Evolutionary conservation across 2,329 filamentous ascomycete genomes (phyloP), one percentile per base, ranked within the genome.

Genomic region (Neofusicoccum umdonicola): DNA sequence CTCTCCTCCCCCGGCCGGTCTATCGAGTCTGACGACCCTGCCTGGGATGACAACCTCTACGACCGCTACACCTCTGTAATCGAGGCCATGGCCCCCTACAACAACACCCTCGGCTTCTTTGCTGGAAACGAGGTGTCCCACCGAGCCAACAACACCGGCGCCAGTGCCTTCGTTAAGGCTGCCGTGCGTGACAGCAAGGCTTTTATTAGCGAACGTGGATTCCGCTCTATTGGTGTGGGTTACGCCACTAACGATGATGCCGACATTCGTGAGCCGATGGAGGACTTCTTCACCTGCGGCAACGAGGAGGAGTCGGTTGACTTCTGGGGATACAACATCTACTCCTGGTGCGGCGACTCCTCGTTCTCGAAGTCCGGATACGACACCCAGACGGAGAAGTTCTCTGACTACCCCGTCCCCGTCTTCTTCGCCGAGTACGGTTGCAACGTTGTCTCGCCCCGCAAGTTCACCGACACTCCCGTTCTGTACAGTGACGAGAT

Each of bases 271-370:
- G 84, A 84, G 69, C 83, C 92, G 73, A 87, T 98, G 74, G 91
- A 92, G 70, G 82, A 92, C 76, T 99, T 96, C 86, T 97, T 99
- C 83, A 93, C 97, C 85, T 99, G 95, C 76, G 91, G 93, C 66
- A 76, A 83, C 66, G 17, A 61, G 39, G 81, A 83, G 8, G 79
- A 80, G 74, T 78, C 90, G 67, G 97, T 98, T 69, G 95, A 99
- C 80, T 98, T 96, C 84, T 99, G 93, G 91, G 95, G 95, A 66
- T 98, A 98, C 89, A 99, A 99, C 85, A 97, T 98, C 82, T 99
- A 99, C 86, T 96, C 93, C 62, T 99, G 95, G 95, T 99, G 95
- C 78, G 95, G 94, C 71, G 79, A 93, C 71, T 96, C 91, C 74
- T 87, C 83, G 72, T 95, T 90, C 82, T 74, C 83, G 41, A 75